Evolutionary conservation across 169 alveolate genomes (phyloP).

Genomic region (Cystoisospora suis): DNA sequence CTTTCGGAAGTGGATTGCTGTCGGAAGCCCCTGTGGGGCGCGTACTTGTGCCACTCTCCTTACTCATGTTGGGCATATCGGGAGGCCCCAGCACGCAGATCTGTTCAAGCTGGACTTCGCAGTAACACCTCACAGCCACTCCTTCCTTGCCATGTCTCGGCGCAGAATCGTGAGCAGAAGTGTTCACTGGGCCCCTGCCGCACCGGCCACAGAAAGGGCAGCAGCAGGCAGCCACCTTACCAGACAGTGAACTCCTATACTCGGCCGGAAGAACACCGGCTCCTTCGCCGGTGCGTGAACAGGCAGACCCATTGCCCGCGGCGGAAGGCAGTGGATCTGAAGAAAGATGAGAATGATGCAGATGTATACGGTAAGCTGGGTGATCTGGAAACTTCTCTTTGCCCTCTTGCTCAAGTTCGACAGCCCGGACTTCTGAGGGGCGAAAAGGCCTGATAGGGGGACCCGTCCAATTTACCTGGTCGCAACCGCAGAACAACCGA

Average conservation of each 20-base stretch:
- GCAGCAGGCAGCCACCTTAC: background rate
- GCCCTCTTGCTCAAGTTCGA: background rate
- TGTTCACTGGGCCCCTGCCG: background rate
- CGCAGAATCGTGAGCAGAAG: background rate
- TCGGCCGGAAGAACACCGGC: no score
- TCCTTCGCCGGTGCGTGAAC: no score
- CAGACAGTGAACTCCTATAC: no score
- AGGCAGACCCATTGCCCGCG: no score
- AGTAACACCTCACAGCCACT: background rate
- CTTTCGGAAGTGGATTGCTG: no score
- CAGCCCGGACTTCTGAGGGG: background rate
- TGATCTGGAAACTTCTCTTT: background rate
- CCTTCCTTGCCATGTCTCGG: background rate
- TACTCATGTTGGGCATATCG: background rate
- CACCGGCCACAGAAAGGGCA: slow-evolving; percentile 16
- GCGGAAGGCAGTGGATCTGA: no score
- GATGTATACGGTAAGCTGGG: background rate
- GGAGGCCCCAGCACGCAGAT: slow-evolving; percentile 14
- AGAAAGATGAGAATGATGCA: no score
- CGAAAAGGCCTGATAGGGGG: background rate
- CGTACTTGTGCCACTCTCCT: background rate
- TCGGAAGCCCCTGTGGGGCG: no score
- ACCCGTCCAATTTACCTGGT: slow-evolving; percentile 22
- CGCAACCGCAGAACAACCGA: background rate
- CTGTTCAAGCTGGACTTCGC: slow-evolving; percentile 5